Conservation (phyloP, 108 stramenopile species). For the Stephanodiscus triporus region DNA sequence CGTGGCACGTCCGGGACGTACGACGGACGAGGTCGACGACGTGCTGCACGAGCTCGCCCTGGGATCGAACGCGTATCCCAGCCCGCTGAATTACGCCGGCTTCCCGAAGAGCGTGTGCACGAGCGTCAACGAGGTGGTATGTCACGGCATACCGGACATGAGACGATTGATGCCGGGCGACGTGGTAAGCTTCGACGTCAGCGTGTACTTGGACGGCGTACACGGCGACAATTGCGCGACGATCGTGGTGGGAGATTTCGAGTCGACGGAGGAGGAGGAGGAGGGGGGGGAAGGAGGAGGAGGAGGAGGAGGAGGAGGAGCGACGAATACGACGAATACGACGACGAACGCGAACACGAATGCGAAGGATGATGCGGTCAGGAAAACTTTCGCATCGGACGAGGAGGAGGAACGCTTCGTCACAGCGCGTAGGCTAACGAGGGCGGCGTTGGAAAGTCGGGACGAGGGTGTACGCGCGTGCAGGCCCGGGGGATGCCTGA, state of each 20-base stretch:
- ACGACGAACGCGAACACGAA: not conserved
- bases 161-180: constrained; percentile 85
- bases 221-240: constrained; percentile 98
- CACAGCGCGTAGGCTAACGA: constrained; percentile 65
- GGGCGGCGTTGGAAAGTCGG: constrained; percentile 70
- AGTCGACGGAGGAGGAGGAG: constrained; percentile 35
- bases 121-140: constrained; percentile 97
- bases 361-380: not conserved
- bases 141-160: constrained; percentile 94
- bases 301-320: constrained; percentile 80
- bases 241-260: constrained; percentile 88
- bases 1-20: constrained; percentile 71
- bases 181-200: constrained; percentile 95
- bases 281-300: constrained; percentile 70
- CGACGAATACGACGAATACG: too few relatives aligned
- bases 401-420: constrained; percentile 60
- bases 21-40: constrained; percentile 92
- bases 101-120: constrained; percentile 97
- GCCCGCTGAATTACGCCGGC: constrained; percentile 93
- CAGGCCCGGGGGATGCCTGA: constrained; percentile 74
- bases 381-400: constrained; percentile 44
- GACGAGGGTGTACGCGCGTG: constrained; percentile 75
- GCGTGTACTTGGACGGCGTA: constrained; percentile 76
- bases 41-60: constrained; percentile 83
- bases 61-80: constrained; percentile 86